phyloP scores from a whole-genome alignment of 139 green algal species.

The Chlorella sp. region DNA sequence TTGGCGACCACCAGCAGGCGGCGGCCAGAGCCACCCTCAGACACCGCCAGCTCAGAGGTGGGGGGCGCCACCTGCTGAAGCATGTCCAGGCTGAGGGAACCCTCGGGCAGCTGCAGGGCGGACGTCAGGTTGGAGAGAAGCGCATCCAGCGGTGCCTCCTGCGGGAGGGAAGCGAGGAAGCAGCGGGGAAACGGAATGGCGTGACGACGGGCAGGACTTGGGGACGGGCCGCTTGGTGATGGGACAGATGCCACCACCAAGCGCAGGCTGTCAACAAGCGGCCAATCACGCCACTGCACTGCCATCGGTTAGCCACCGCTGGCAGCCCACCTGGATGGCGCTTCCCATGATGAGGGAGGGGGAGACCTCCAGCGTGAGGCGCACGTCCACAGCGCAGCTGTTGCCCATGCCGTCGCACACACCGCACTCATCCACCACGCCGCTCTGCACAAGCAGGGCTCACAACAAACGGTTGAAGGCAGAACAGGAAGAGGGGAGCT shows the following conservation, averaged over 20 bases:
- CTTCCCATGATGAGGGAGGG: constrained; percentile 4
- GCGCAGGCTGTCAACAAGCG: not conserved
- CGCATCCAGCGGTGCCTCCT: constrained; percentile 11
- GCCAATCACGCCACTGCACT: no score
- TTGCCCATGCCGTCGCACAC: constrained; percentile 59
- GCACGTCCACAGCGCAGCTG: constrained; percentile 46
- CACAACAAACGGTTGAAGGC: no score
- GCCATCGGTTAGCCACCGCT: not conserved
- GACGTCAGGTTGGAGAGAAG: constrained; percentile 16
- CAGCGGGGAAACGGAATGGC: not conserved
- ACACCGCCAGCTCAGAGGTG: constrained; percentile 2
- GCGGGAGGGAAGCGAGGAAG: not conserved
- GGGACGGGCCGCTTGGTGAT: not conserved
- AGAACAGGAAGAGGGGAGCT: no score
- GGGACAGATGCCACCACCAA: not conserved
- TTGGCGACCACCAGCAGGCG: constrained; percentile 2
- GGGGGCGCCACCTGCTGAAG: not conserved
- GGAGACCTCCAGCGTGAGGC: constrained; percentile 34
- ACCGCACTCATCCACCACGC: constrained; percentile 62
- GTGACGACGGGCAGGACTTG: not conserved
- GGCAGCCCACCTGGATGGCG: constrained; percentile 13
- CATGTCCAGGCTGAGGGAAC: not conserved
- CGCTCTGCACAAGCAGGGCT: no score
- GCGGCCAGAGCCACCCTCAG: not conserved
- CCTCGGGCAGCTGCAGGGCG: constrained; percentile 11